Evolutionary conservation across 2,329 filamentous ascomycete genomes (phyloP), one percentile per base, ranked within the genome.

Genomic region (Claviceps sp.): DNA sequence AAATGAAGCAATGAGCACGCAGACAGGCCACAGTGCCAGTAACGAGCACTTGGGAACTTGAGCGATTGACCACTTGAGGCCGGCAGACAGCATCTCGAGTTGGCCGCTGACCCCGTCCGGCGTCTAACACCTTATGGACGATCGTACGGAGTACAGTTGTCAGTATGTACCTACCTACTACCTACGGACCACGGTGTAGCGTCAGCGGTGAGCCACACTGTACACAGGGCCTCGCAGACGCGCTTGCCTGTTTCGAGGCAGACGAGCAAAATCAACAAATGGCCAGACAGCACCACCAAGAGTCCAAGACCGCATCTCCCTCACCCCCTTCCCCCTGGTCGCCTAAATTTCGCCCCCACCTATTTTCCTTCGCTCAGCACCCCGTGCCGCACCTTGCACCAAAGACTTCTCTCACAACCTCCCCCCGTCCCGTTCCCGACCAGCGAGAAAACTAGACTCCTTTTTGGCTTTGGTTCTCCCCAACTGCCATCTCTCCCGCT

Each of bases 301-400:
- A 4, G 24, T 24, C 26, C 26, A 60, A 56, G 60, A 61, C 61
- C 59, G 54, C 55, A 56, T 55, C 47, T 53, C 50, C 50, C 54
- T 54, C 47, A 52, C 54, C 53, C 54, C 47, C 54, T 55, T 26
- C 26, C 54, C 62, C 65, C 66, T 61, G 64, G 65, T 63, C 61
- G 59, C 62, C 70, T 69, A 70, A 70, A 69, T 71, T 68, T 68
- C 71, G 70, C 70, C 69, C 70, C 71, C 70, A 71, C 70, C 70
- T 70, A 70, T 68, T 68, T 67, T 67, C 64, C 56, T 60, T 54
- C 56, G 54, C 58, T 59, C 58, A 58, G 48, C 26, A 41, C 11
- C 37, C 56, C 53, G 56, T 57, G 59, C 50, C 55, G 54, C 54
- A 56, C 55, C 53, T 48, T 55, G 58, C 56, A 54, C 49, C 45